A percentile compares a stretch with the other conserved stretches of the same genome.
Conservation (phyloP, 2,329 filamentous ascomycete species). For the Fusarium sambucinum region DNA sequence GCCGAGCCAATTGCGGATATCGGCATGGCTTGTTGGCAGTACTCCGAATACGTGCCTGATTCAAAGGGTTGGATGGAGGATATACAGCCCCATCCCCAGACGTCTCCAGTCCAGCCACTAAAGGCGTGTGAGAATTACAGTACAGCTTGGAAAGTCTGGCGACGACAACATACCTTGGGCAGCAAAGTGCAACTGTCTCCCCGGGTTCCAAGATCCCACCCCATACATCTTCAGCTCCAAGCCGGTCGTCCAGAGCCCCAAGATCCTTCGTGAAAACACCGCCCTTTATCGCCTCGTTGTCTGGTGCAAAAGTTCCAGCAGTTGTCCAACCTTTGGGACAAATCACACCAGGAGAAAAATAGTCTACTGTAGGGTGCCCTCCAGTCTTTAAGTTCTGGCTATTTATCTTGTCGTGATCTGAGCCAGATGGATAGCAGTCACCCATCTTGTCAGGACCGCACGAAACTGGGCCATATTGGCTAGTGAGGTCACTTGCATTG, state of each 20-base stretch:
- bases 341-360: slow-evolving; percentile 43
- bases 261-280: slow-evolving; percentile 26
- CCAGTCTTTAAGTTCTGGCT: not conserved
- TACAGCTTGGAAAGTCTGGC: not conserved
- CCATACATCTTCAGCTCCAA: not conserved
- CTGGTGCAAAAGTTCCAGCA: slow-evolving; percentile 31
- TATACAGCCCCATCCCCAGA: slow-evolving; percentile 8
- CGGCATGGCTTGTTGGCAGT: not conserved
- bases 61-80: slow-evolving; percentile 15
- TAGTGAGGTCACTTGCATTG: not conserved
- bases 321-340: slow-evolving; percentile 48
- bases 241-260: not conserved
- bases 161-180: slow-evolving; percentile 32
- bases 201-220: slow-evolving; percentile 3
- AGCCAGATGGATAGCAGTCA: slow-evolving; percentile 44
- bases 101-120: slow-evolving; percentile 34
- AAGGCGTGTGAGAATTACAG: not conserved
- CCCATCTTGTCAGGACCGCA: slow-evolving; percentile 19
- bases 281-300: not conserved
- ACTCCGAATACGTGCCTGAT: not conserved
- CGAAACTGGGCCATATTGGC: slow-evolving; percentile 1
- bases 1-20: not conserved
- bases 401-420: slow-evolving; percentile 17
- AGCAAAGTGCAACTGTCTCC: slow-evolving; percentile 43
- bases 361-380: slow-evolving; percentile 14